phyloP scores from a whole-genome alignment of 1,284 basidiomycete genomes.

The Cystobasidium sp. region DNA sequence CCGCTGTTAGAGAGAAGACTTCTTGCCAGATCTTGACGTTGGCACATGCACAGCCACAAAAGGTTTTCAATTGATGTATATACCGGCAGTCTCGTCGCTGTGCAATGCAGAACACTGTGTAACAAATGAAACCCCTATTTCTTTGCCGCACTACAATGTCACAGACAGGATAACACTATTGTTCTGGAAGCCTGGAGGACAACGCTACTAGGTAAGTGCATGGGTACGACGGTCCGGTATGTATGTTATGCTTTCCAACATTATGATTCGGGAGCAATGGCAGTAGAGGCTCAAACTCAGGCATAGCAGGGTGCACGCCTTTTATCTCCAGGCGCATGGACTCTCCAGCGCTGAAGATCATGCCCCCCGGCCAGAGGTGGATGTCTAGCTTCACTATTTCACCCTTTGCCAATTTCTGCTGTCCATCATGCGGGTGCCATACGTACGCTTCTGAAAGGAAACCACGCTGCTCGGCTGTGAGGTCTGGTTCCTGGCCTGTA shows the following conservation, averaged over 20 bases:
- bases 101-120: no score
- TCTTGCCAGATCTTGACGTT: not conserved
- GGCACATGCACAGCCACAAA: not conserved
- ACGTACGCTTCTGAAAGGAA: conserved; percentile 48
- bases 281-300: conserved; percentile 36
- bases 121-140: no score
- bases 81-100: no score
- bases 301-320: conserved; percentile 47
- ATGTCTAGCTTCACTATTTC: conserved; percentile 52
- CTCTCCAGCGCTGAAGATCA: conserved; percentile 52
- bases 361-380: conserved; percentile 53
- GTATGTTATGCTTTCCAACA: conserved; percentile 5
- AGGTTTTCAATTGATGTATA: not conserved
- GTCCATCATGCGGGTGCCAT: conserved; percentile 22
- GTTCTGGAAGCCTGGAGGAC: not conserved
- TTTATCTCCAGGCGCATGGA: conserved; percentile 46
- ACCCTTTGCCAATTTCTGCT: conserved; percentile 45
- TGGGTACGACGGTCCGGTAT: not conserved
- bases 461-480: conserved; percentile 34
- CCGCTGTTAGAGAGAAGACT: not conserved
- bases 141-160: no score
- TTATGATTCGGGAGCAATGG: not conserved
- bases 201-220: not conserved
- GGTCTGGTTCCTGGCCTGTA: conserved; percentile 39
- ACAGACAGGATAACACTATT: no score